phyloP scores from a whole-genome alignment of 1,284 basidiomycete genomes.

The Microbotryomycetes sp. region DNA sequence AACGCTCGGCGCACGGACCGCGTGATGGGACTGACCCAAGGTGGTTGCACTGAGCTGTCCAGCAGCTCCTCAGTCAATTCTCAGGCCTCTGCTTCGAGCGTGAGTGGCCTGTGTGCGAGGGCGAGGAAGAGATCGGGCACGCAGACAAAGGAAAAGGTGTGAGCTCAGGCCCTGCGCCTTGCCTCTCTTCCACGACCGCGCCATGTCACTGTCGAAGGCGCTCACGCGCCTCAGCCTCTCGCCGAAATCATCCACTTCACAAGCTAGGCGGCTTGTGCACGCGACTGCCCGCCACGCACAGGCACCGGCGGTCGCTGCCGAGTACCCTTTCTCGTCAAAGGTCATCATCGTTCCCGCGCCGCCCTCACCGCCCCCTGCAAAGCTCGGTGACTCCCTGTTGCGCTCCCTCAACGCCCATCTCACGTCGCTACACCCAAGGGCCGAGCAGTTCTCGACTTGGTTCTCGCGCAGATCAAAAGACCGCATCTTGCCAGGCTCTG shows the following conservation, averaged over 20 bases:
- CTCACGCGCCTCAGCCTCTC: constrained; percentile 1
- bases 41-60: no score
- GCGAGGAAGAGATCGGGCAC: background rate
- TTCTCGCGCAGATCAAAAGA: constrained; percentile 63
- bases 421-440: constrained; percentile 18
- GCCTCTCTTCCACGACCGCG: background rate
- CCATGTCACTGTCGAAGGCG: background rate
- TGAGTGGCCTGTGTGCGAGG: background rate
- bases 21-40: no score
- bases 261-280: background rate
- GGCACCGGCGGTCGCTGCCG: background rate
- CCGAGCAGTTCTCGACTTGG: constrained; percentile 9
- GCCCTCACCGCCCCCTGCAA: background rate
- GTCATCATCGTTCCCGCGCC: constrained; percentile 1
- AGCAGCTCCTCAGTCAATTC: no score
- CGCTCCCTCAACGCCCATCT: constrained; percentile 28
- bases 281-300: background rate
- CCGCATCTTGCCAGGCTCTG: constrained; percentile 67
- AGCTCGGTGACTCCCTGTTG: constrained; percentile 17
- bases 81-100: no score
- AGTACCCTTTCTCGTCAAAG: constrained; percentile 22
- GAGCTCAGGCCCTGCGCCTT: no score
- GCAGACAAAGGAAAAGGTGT: no score
- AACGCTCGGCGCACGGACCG: background rate
- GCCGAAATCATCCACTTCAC: background rate